phyloP scores from a whole-genome alignment of 2,329 filamentous ascomycete genomes.

The Penicillium sp. region DNA sequence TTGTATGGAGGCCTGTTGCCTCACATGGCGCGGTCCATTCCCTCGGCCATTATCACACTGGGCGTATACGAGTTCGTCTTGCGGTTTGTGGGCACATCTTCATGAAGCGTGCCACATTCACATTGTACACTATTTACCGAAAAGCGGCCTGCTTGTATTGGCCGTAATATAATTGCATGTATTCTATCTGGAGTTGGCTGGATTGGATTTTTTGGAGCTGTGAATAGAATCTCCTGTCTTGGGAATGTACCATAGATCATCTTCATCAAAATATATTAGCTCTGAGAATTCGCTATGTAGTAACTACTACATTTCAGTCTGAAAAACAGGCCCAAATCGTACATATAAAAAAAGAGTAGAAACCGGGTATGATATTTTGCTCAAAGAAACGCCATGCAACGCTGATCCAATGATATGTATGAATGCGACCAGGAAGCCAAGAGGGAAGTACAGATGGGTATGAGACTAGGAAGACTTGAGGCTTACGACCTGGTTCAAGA shows the following conservation, averaged over 20 bases:
- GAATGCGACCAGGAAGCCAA: slow-evolving; percentile 3
- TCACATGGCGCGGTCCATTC: slow-evolving; percentile 35
- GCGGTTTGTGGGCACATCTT: slow-evolving; percentile 16
- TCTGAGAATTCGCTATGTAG: not conserved
- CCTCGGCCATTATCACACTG: slow-evolving; percentile 36
- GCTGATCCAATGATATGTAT: slow-evolving; percentile 11
- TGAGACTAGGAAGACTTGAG: not conserved
- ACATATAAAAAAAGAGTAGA: slow-evolving; percentile 7
- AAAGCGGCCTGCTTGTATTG: not conserved
- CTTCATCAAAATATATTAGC: not conserved
- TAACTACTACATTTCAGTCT: not conserved
- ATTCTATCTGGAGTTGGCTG: slow-evolving; percentile 14
- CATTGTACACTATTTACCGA: slow-evolving; percentile 16
- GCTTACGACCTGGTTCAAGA: slow-evolving; percentile 4
- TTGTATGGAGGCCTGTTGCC: slow-evolving; percentile 37
- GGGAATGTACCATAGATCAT: slow-evolving; percentile 17
- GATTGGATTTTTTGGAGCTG: slow-evolving; percentile 10
- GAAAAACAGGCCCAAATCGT: not conserved
- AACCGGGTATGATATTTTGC: slow-evolving; percentile 26
- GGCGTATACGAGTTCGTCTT: slow-evolving; percentile 39
- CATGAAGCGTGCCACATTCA: slow-evolving; percentile 2
- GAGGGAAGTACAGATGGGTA: slow-evolving; percentile 4
- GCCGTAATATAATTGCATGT: slow-evolving; percentile 18
- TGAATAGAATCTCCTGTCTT: slow-evolving; percentile 20
- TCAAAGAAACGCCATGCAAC: slow-evolving; percentile 27